Evolutionary conservation across 768 basidiomycete species (phyloP).

Genomic region (Mycena pura): DNA sequence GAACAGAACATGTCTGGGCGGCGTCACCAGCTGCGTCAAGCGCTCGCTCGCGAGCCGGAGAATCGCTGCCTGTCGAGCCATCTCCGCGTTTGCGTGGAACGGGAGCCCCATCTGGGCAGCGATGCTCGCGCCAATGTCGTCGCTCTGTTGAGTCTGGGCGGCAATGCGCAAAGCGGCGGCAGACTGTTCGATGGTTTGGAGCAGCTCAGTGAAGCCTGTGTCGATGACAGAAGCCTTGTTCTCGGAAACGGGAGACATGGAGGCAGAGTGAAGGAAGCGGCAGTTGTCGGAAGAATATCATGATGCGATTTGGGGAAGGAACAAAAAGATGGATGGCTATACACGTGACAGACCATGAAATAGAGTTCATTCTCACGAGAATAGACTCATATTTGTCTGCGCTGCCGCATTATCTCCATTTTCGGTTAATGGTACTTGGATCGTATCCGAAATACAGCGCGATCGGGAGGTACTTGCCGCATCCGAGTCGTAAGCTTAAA

Average conservation of each 20-base stretch:
- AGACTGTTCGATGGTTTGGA: slow-evolving; percentile 11
- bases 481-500: too few relatives aligned
- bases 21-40: slow-evolving; percentile 10
- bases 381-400: too few relatives aligned
- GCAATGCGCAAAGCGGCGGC: slow-evolving; percentile 2
- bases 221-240: not conserved
- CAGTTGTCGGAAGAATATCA: too few relatives aligned
- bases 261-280: not conserved
- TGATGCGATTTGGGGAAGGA: too few relatives aligned
- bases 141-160: not conserved
- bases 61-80: not conserved
- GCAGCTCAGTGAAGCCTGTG: not conserved
- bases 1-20: slow-evolving; percentile 14
- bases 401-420: too few relatives aligned
- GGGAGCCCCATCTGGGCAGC: slow-evolving; percentile 1
- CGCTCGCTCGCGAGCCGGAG: slow-evolving; percentile 3
- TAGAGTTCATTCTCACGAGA: too few relatives aligned
- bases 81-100: not conserved
- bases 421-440: too few relatives aligned
- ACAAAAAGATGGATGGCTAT: too few relatives aligned
- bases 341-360: too few relatives aligned
- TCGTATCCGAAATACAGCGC: too few relatives aligned
- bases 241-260: not conserved
- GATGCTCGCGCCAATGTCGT: not conserved
- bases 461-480: too few relatives aligned